Base-by-base conservation (phyloP, 148 eudicot species). In the Rhododendron griersonianum region DNA sequence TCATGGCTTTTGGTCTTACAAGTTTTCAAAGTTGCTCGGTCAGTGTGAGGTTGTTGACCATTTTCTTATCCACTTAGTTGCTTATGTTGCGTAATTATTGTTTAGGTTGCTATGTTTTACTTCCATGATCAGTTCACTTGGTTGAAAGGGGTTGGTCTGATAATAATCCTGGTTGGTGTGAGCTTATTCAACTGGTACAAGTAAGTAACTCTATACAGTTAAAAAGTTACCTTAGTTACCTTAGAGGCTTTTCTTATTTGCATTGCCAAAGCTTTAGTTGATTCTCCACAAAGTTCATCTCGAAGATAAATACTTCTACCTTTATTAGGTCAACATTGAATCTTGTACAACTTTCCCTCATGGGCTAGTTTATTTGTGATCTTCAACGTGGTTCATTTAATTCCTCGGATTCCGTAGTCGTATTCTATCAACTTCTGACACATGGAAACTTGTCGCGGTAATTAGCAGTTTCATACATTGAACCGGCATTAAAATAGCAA, bases 81-180 rank as follows among this genome's bases (percentile, higher is more conserved):
- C 47, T 48, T 39, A 79, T 80, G 45, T 74, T 69, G 2, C 35
- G 21, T 14, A n/a, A 63, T 85, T 88, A 6, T 73, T 73, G 87
- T 91, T 84, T 95, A 97, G 99, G 99, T 92, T 89, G 99, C 99
- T 77, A 98, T 97, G 82, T 93, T 95, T 78, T 97, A 97, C 92
- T 97, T 97, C 89, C 98, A 97, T 87, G 99, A 97, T 84, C 90
- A 97, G n/a, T 97, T 97, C 92, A 95, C 99, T 44, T 92, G 96
- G 98, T 77, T 97, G 92, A 97, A 95, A 89, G 99, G 96, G 50
- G 63, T 90, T 76, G 99, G 99, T 81, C 99, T 97, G 81, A 55
- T 91, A 65, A 95, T 76, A 37, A 95, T 95, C 53, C 90, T 97
- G 89, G 16, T 97, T 89, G 99, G 99, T 80, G 99, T 97, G 85